Percentiles rank a stretch among this genome's conserved stretches.
phyloP scores from a whole-genome alignment of 768 basidiomycete genomes.

The Suillus hirtellus region DNA sequence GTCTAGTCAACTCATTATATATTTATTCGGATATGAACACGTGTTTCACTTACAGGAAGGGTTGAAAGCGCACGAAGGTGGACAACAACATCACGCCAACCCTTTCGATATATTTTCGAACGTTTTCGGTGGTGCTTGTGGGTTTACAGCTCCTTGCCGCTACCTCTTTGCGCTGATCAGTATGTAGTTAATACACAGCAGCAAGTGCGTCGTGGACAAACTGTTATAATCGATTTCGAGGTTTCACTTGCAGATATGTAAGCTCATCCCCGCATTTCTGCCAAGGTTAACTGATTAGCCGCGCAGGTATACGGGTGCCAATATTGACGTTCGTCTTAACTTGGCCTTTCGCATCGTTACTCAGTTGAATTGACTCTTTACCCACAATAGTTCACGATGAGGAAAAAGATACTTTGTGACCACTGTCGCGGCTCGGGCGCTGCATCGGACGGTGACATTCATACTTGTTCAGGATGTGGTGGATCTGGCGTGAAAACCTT shows the following conservation, averaged over 20 bases:
- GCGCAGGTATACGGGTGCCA: constrained; percentile 77
- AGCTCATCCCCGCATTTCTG: constrained; percentile 23
- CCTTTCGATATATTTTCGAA: constrained; percentile 93
- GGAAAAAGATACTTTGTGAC: constrained; percentile 91
- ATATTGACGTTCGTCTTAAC: constrained; percentile 68
- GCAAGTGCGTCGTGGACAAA: constrained; percentile 73
- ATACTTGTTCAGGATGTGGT: constrained; percentile 80
- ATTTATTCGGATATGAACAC: constrained; percentile 16
- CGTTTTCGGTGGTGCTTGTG: constrained; percentile 87
- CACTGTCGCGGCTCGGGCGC: constrained; percentile 97
- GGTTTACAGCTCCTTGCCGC: constrained; percentile 29
- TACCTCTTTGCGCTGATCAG: constrained; percentile 12
- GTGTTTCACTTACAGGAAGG: constrained; percentile 61
- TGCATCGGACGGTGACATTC: constrained; percentile 83
- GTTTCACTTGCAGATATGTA: constrained; percentile 84
- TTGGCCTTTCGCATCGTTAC: neutral
- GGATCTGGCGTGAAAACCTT: constrained; percentile 85
- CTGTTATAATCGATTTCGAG: constrained; percentile 80
- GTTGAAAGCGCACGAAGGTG: constrained; percentile 86
- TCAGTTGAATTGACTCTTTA: constrained; percentile 11
- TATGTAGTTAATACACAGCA: constrained; percentile 46
- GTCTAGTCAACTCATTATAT: constrained; percentile 12
- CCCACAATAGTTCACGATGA: constrained; percentile 79
- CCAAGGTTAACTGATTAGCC: constrained; percentile 13
- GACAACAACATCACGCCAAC: constrained; percentile 72